Evolutionary conservation across 2,329 filamentous ascomycete genomes (phyloP).

Genomic region (Fusarium tjaetaba): DNA sequence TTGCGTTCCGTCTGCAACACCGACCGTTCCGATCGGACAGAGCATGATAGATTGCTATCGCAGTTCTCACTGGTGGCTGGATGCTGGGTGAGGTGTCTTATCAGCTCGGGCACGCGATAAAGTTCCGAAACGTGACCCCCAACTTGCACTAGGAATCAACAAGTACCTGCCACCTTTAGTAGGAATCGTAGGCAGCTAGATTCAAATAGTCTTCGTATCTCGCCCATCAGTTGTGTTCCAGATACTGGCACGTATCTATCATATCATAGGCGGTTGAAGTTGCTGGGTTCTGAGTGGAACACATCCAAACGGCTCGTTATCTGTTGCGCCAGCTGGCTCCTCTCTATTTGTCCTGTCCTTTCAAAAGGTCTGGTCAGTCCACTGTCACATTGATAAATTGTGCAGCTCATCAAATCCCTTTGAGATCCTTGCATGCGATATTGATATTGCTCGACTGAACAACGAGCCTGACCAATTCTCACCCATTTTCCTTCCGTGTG

Average conservation of each 20-base stretch:
- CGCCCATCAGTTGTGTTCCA: constrained; percentile 5
- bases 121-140: constrained; percentile 14
- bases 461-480: constrained; percentile 29
- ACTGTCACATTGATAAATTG: constrained; percentile 17
- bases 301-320: constrained; percentile 22
- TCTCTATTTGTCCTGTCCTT: constrained; percentile 31
- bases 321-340: constrained; percentile 39
- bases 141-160: constrained; percentile 10
- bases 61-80: constrained; percentile 14
- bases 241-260: constrained; percentile 11
- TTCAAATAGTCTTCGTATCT: constrained; percentile 18
- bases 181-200: not conserved
- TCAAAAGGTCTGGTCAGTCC: constrained; percentile 16
- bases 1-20: not conserved
- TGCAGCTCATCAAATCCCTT: constrained; percentile 15
- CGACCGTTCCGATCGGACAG: not conserved
- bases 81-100: constrained; percentile 19
- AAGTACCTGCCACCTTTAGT: constrained; percentile 16
- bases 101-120: constrained; percentile 32
- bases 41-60: constrained; percentile 16
- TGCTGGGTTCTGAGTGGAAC: constrained; percentile 35
- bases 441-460: constrained; percentile 19
- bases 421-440: constrained; percentile 30
- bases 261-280: constrained; percentile 27
- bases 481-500: constrained; percentile 22